phyloP scores from a whole-genome alignment of 78 protist genomes.

The Chrysochromulina parva region DNA sequence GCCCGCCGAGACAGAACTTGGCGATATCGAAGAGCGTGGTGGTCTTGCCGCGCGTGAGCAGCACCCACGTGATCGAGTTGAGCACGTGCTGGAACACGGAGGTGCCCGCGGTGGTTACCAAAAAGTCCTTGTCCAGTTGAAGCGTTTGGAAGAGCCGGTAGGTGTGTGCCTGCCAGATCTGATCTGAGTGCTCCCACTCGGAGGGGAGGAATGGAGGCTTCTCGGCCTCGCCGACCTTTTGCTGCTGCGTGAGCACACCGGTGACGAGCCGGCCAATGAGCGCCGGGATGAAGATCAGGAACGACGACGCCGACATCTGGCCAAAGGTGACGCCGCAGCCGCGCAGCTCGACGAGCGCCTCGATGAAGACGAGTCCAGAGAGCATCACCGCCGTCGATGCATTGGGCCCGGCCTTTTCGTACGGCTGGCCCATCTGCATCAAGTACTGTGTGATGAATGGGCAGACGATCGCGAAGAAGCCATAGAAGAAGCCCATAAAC shows the following conservation, averaged over 20 bases:
- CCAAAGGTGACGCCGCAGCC: slow-evolving; percentile 15
- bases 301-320: background rate
- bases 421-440: background rate
- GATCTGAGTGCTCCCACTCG: too few species aligned
- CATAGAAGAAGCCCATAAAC: slow-evolving; percentile 1
- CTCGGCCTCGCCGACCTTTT: background rate
- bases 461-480: background rate
- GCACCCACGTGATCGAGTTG: background rate
- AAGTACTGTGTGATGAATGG: background rate
- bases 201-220: background rate
- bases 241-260: slow-evolving; percentile 22
- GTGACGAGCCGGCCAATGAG: slow-evolving; percentile 12
- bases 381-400: background rate
- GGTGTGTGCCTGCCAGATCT: background rate
- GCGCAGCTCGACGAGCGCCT: slow-evolving; percentile 33
- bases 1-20: background rate
- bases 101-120: background rate
- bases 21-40: background rate
- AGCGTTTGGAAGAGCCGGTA: background rate
- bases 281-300: background rate
- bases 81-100: slow-evolving; percentile 4
- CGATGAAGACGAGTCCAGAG: background rate
- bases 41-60: background rate
- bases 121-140: background rate
- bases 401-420: background rate